Evolutionary conservation across 208 protist species (phyloP), one percentile per base, ranked within the genome.

Genomic region (Leishmania lainsoni): DNA sequence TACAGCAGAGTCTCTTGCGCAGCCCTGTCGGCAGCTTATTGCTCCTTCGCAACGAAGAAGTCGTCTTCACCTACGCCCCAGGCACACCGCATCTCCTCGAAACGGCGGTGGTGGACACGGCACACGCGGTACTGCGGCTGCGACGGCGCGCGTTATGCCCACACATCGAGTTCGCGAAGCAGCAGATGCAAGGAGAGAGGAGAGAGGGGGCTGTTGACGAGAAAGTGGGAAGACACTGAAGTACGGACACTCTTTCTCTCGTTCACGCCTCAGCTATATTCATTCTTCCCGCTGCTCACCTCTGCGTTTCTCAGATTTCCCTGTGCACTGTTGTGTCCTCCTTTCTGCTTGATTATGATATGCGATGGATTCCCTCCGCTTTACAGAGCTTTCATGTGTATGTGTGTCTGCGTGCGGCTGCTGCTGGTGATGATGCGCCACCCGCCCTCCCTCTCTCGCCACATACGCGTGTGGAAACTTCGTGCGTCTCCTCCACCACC

Each of bases 1-100:
- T 93, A 3, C 84, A 88, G 72, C 48, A 84, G 59, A 90, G 84
- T 65, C 63, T 94, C 16, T 48, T 91, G 69, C 76, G 90, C 75
- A 90, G 83, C 35, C 87, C 87, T 5, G 75, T 93, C 42, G 92
- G 90, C 14, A 86, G 85, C 39, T 85, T 84, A 14, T 68, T 93
- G 71, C 86, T 84, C n/a, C 69, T 93, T 51, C 59, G 77, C 10
- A 66, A 48, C 54, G 71, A 85, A 10, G n/a, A 68, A 29, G 39
- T 93, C 22, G 51, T 32, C 45, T 79, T 93, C n/a, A 71, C 59
- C 20, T 92, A 92, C 75, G 87, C 82, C 14, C 89, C 89, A 22
- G 74, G 79, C n/a, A 35, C 70, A 12, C 80, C 85, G 10, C 10
- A 73, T 4, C 54, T 93, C 61, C 49, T 58, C 9, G 92, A 91